A percentile compares a stretch with the other conserved stretches of the same genome.
Evolutionary conservation across 208 protist genomes (phyloP).

Genomic region (Trypanosoma scelopori): DNA sequence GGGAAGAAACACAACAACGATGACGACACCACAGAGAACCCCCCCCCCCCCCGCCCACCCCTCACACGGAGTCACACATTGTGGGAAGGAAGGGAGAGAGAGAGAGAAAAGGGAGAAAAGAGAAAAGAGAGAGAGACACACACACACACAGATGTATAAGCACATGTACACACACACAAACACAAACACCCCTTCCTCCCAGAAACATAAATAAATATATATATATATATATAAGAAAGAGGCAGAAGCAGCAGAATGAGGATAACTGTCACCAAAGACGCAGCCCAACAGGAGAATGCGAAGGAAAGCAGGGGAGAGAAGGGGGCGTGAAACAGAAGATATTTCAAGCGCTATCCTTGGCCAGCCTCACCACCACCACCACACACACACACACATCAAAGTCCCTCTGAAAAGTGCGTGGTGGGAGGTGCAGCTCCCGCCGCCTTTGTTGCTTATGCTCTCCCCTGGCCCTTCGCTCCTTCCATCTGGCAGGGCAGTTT

Average conservation of each 20-base stretch:
- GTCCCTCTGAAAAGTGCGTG: too few relatives aligned
- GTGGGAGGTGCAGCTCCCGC: too few relatives aligned
- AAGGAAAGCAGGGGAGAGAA: neutral
- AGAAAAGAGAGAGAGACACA: conserved; percentile 14
- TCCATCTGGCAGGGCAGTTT: too few relatives aligned
- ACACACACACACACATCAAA: too few relatives aligned
- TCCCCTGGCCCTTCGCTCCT: too few relatives aligned
- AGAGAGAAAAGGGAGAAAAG: conserved; percentile 27
- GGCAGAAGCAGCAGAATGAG: conserved; percentile 20
- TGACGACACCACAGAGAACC: too few relatives aligned
- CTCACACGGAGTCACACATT: too few relatives aligned
- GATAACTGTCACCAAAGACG: conserved; percentile 12
- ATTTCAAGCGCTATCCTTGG: neutral
- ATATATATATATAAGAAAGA: conserved; percentile 21
- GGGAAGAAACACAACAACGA: conserved; percentile 6
- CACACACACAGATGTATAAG: neutral
- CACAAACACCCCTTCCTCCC: too few relatives aligned
- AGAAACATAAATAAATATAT: conserved; percentile 26
- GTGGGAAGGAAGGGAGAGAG: neutral
- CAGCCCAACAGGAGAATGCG: neutral
- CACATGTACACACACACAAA: neutral
- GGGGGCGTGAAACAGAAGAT: neutral
- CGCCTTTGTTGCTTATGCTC: too few relatives aligned
- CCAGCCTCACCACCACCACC: too few relatives aligned
- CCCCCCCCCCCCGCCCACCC: too few relatives aligned